These are phyloP conservation scores for Nakaseomyces sp. DNA, from an alignment of 1,139 yeast species.

Conservation along the genomic window DNA sequence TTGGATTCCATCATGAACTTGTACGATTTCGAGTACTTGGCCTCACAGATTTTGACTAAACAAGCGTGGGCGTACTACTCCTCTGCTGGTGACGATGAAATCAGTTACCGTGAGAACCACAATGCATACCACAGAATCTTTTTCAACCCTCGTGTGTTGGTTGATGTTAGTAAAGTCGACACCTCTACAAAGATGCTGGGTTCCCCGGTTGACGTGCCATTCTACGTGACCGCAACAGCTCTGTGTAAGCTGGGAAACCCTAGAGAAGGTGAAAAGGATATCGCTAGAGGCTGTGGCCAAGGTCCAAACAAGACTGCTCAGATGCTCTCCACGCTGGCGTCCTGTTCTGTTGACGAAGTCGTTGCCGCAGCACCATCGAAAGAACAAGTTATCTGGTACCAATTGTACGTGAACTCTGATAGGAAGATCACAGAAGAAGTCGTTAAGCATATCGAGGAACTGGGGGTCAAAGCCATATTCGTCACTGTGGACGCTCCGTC, in stretches of 20 bases:
- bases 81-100: conserved; percentile 88
- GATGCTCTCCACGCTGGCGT: conserved; percentile 75
- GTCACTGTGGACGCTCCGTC: conserved; percentile 94
- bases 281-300: conserved; percentile 60
- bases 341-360: conserved; percentile 67
- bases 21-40: conserved; percentile 63
- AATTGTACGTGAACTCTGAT: conserved; percentile 73
- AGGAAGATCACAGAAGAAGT: conserved; percentile 51
- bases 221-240: conserved; percentile 75
- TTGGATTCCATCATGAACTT: conserved; percentile 29
- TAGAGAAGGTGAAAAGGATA: conserved; percentile 64
- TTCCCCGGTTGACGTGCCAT: conserved; percentile 47
- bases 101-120: conserved; percentile 82
- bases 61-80: conserved; percentile 90
- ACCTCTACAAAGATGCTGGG: conserved; percentile 49
- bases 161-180: conserved; percentile 48
- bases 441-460: conserved; percentile 60
- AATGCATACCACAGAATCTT: conserved; percentile 77
- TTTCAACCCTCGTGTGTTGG: conserved; percentile 73
- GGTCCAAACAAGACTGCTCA: conserved; percentile 61
- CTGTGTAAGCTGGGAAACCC: conserved; percentile 73
- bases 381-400: conserved; percentile 71
- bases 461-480: conserved; percentile 73
- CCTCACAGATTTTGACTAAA: conserved; percentile 63
- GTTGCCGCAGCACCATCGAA: conserved; percentile 43